Conservation (phyloP, 768 basidiomycete genomes). For the Asterophora parasitica region DNA sequence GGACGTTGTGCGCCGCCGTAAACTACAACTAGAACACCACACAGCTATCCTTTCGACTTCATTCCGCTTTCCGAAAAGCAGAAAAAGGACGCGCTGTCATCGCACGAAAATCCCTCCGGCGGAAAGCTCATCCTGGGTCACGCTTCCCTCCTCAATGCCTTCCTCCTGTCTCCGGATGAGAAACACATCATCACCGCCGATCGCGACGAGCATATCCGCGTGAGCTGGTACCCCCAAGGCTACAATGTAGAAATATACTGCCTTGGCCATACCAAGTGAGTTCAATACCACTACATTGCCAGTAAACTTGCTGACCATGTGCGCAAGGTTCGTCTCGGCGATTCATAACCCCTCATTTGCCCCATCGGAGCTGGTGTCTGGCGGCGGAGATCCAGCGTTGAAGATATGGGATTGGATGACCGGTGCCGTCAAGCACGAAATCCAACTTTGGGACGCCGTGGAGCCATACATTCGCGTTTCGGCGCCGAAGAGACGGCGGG, state of each 20-base stretch:
- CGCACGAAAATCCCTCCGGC: constrained; percentile 66
- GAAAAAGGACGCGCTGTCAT: constrained; percentile 39
- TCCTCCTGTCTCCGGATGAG: constrained; percentile 63
- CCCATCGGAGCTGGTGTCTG: constrained; percentile 61
- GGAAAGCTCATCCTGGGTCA: constrained; percentile 82
- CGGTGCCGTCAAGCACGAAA: constrained; percentile 47
- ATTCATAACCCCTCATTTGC: constrained; percentile 58
- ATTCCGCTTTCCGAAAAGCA: constrained; percentile 25
- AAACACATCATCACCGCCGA: constrained; percentile 84
- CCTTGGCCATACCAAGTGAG: constrained; percentile 78
- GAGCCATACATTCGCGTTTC: constrained; percentile 45
- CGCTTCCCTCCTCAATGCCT: constrained; percentile 75
- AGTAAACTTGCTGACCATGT: not conserved
- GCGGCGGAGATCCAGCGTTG: constrained; percentile 78
- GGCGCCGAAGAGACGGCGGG: constrained; percentile 30
- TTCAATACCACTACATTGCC: too few relatives aligned
- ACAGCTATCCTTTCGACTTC: constrained; percentile 59
- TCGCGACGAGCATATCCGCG: constrained; percentile 91
- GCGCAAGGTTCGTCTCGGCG: constrained; percentile 73
- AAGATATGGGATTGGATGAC: constrained; percentile 79
- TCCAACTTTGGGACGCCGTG: constrained; percentile 45
- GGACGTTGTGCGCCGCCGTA: constrained; percentile 3
- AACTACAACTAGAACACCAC: constrained; percentile 1
- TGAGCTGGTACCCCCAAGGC: constrained; percentile 86
- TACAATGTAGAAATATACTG: constrained; percentile 85